Evolutionary conservation across 768 basidiomycete genomes (phyloP).

Genomic region (Leccinum subtestaceum): DNA sequence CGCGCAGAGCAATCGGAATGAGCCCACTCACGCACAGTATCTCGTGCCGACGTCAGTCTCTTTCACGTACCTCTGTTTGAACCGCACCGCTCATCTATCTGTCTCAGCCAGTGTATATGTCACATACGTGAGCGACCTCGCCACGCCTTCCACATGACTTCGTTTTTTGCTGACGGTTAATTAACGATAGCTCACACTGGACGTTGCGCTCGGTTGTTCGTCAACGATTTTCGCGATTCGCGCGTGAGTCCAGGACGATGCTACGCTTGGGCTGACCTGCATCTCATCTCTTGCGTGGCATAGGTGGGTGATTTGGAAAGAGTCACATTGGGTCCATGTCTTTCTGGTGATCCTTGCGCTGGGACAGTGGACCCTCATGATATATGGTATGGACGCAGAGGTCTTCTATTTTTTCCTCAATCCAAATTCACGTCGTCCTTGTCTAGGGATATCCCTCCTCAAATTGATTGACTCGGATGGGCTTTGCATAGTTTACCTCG

Average conservation of each 20-base stretch:
- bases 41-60: slow-evolving; percentile 17
- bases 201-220: slow-evolving; percentile 15
- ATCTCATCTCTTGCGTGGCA: neutral
- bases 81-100: neutral
- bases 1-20: slow-evolving; percentile 2
- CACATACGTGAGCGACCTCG: slow-evolving; percentile 4
- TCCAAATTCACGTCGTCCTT: neutral
- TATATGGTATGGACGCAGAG: slow-evolving; percentile 4
- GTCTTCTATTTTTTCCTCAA: neutral
- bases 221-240: slow-evolving; percentile 25
- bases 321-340: slow-evolving; percentile 5
- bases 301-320: slow-evolving; percentile 29
- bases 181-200: slow-evolving; percentile 1
- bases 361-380: slow-evolving; percentile 21
- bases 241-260: slow-evolving; percentile 14
- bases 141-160: too few relatives aligned
- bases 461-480: neutral
- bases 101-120: slow-evolving; percentile 2
- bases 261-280: neutral
- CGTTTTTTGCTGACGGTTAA: neutral
- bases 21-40: neutral
- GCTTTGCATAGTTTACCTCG: neutral
- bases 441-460: slow-evolving; percentile 3
- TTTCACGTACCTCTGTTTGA: neutral
- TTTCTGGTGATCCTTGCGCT: slow-evolving; percentile 14